These are phyloP conservation scores for Cajanus cajan DNA, from an alignment of 306 rosid genomes.

Conservation along the genomic window DNA sequence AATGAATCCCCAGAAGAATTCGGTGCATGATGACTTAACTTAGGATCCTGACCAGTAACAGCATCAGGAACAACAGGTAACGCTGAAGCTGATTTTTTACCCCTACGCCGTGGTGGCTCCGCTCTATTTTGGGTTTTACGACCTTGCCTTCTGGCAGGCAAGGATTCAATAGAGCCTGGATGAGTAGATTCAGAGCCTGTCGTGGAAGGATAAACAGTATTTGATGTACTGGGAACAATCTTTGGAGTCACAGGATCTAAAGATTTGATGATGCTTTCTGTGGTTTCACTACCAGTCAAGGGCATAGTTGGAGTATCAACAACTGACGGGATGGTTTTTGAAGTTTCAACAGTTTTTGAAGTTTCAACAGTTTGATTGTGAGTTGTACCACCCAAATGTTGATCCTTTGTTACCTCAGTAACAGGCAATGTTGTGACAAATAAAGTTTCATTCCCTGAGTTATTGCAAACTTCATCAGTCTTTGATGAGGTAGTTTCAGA, in stretches of 20 bases:
- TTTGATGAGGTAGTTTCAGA: constrained; percentile 37
- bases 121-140: constrained; percentile 70
- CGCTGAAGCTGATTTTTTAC: constrained; percentile 52
- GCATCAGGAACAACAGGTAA: constrained; percentile 42
- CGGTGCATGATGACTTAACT: constrained; percentile 45
- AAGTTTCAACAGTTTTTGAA: constrained; percentile 36
- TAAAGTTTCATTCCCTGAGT: constrained; percentile 34
- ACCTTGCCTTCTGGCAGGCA: constrained; percentile 67
- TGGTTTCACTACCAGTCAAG: constrained; percentile 31
- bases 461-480: constrained; percentile 31
- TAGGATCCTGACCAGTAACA: constrained; percentile 53
- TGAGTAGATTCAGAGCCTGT: constrained; percentile 44
- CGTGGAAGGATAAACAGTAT: constrained; percentile 36
- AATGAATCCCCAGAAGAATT: constrained; percentile 46
- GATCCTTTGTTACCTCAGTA: constrained; percentile 43
- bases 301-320: constrained; percentile 44
- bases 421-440: constrained; percentile 33
- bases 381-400: constrained; percentile 34
- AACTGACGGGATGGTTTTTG: constrained; percentile 34
- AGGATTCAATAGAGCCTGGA: constrained; percentile 51
- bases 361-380: constrained; percentile 43
- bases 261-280: constrained; percentile 35
- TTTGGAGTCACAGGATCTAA: constrained; percentile 38
- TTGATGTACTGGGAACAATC: constrained; percentile 41
- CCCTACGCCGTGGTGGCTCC: constrained; percentile 86